These are phyloP conservation scores for Pseudogymnoascus sp. DNA, from an alignment of 2,329 filamentous ascomycete genomes.

Conservation along the genomic window DNA sequence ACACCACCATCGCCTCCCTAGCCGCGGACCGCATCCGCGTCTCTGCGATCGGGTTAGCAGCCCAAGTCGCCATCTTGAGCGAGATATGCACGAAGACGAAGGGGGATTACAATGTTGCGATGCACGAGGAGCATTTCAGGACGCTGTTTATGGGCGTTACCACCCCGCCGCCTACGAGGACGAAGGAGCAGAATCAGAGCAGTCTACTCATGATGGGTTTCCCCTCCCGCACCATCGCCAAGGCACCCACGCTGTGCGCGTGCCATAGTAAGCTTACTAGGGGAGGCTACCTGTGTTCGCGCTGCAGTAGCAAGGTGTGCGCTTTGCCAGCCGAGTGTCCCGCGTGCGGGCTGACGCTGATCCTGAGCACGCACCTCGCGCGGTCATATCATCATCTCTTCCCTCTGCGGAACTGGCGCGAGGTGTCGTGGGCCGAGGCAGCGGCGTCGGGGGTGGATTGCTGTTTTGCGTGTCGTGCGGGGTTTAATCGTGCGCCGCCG, in stretches of 20 bases:
- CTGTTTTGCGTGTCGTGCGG: constrained; percentile 71
- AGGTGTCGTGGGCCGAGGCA: constrained; percentile 77
- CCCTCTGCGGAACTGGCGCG: constrained; percentile 81
- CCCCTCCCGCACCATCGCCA: constrained; percentile 69
- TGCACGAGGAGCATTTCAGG: constrained; percentile 80
- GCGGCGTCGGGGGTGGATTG: constrained; percentile 41
- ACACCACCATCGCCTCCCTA: constrained; percentile 75
- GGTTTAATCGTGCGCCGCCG: constrained; percentile 51
- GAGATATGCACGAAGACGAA: constrained; percentile 88
- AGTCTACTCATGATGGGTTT: constrained; percentile 96
- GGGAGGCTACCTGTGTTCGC: constrained; percentile 84
- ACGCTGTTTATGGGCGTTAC: constrained; percentile 85
- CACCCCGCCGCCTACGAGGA: constrained; percentile 77
- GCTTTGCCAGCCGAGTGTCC: constrained; percentile 85
- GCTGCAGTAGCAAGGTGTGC: constrained; percentile 85
- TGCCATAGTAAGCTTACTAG: constrained; percentile 78
- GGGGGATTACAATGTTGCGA: constrained; percentile 78
- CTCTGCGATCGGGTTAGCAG: constrained; percentile 81
- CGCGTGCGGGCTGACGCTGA: constrained; percentile 82
- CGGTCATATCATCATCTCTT: constrained; percentile 93
- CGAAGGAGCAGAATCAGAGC: constrained; percentile 49
- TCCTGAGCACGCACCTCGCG: constrained; percentile 86
- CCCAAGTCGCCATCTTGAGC: constrained; percentile 84
- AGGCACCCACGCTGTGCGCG: constrained; percentile 69
- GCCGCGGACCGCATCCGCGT: constrained; percentile 79